Evolutionary conservation across 306 rosid species (phyloP).

Genomic region (Cucurbita moschata): DNA sequence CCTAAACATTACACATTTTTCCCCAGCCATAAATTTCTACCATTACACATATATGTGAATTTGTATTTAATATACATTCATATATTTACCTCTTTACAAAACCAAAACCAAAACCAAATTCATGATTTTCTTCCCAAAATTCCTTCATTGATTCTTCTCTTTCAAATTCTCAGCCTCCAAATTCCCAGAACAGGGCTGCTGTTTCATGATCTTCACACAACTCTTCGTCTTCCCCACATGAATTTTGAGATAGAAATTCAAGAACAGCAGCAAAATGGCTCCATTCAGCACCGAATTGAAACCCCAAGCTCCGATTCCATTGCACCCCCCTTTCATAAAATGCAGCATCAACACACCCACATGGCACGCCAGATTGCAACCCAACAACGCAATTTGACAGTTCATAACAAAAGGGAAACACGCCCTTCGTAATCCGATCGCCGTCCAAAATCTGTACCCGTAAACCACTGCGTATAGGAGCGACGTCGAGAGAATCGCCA

Average conservation of each 20-base stretch:
- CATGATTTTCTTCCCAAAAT: background rate
- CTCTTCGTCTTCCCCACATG: conserved; percentile 13
- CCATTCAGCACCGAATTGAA: conserved; percentile 55
- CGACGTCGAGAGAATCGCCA: conserved; percentile 59
- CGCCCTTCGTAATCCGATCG: conserved; percentile 39
- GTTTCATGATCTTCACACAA: background rate
- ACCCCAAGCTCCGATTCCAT: conserved; percentile 78
- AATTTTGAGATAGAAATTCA: conserved; percentile 45
- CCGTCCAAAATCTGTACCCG: conserved; percentile 63
- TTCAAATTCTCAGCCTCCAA: background rate
- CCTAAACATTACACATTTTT: background rate
- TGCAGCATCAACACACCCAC: conserved; percentile 59
- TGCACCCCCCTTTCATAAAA: conserved; percentile 56
- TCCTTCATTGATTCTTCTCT: background rate
- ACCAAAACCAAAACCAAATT: background rate
- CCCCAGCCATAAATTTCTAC: background rate
- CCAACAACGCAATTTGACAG: conserved; percentile 46
- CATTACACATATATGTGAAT: background rate
- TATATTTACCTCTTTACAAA: background rate
- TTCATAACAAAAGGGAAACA: conserved; percentile 45
- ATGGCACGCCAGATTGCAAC: conserved; percentile 56
- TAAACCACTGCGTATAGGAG: conserved; percentile 40
- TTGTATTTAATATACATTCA: background rate
- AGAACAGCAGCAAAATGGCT: conserved; percentile 34
- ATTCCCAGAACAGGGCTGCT: background rate